These are phyloP conservation scores for Jasminum sambac DNA, from an alignment of 257 asterid genomes.

Conservation along the genomic window DNA sequence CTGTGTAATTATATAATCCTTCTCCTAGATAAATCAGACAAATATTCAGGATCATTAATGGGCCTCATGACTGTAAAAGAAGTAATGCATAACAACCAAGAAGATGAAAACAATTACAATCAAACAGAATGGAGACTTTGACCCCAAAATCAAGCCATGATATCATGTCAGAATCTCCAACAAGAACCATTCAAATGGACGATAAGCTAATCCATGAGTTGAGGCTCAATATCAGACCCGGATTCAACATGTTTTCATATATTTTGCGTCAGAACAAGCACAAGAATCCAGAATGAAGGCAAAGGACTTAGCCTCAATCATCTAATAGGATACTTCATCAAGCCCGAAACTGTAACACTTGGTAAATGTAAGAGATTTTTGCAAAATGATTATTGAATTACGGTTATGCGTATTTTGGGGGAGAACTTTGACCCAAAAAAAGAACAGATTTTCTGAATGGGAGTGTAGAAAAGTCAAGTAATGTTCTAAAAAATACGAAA, in stretches of 20 bases:
- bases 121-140: constrained; percentile 1
- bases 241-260: background rate
- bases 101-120: constrained; percentile 4
- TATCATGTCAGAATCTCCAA: background rate
- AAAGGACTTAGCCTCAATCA: background rate
- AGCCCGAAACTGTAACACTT: background rate
- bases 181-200: background rate
- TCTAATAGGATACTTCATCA: background rate
- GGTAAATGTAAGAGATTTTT: too few species aligned
- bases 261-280: background rate
- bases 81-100: background rate
- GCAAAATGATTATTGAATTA: too few species aligned
- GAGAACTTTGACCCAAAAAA: too few species aligned
- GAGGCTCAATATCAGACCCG: background rate
- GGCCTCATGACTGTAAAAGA: constrained; percentile 4
- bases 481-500: too few species aligned
- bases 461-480: too few species aligned
- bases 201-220: background rate
- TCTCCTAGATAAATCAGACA: background rate
- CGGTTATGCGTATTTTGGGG: too few species aligned
- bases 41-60: background rate
- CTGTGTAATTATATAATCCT: background rate
- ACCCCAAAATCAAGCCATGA: background rate
- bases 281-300: background rate
- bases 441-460: too few species aligned